Evolutionary conservation across 139 green algal species (phyloP).

Genomic region (Coelastrella sp.): DNA sequence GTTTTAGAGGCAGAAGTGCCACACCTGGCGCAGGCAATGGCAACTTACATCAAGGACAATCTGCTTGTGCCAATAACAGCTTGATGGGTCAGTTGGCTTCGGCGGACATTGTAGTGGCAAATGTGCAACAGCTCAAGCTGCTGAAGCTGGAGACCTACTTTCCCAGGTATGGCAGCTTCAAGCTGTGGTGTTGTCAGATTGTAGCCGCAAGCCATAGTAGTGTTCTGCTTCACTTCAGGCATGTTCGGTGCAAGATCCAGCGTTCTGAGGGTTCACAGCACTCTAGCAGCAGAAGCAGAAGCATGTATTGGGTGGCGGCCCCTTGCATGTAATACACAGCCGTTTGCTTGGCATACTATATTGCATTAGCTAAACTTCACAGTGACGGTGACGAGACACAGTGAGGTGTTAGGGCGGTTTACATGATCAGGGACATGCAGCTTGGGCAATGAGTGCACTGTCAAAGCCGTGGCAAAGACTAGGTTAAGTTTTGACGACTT

Average conservation of each 20-base stretch:
- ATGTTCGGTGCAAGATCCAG: background rate
- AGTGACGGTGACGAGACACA: too few relatives aligned
- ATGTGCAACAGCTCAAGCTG: background rate
- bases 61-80: background rate
- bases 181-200: background rate
- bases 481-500: background rate
- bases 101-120: slow-evolving; percentile 4
- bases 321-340: too few relatives aligned
- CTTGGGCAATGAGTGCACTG: background rate
- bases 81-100: background rate
- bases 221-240: background rate
- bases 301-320: too few relatives aligned
- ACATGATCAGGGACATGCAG: too few relatives aligned
- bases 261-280: too few relatives aligned
- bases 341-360: too few relatives aligned
- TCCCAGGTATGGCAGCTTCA: background rate
- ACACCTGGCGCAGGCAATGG: background rate
- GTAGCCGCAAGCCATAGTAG: background rate
- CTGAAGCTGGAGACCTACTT: slow-evolving; percentile 3
- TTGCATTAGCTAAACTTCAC: too few relatives aligned
- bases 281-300: too few relatives aligned
- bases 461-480: background rate
- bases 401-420: too few relatives aligned
- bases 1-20: background rate
- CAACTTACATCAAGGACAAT: too few relatives aligned